Evolutionary conservation across 2,329 filamentous ascomycete species (phyloP).

Genomic region (Aspergillus clavatus): DNA sequence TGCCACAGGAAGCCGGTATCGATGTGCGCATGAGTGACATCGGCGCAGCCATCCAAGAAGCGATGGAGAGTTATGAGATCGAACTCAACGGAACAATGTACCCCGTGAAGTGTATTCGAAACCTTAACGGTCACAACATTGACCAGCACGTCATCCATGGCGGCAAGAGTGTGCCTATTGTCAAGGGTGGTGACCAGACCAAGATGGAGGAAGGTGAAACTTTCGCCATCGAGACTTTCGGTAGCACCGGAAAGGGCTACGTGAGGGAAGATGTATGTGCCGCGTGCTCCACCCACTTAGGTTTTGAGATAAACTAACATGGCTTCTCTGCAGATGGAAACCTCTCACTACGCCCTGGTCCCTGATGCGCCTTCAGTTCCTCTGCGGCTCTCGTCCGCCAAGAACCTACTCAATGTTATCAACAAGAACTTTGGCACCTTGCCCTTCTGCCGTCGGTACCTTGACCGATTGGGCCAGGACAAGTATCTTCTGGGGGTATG

Average conservation of each 20-base stretch:
- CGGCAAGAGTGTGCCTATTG: slow-evolving; percentile 85
- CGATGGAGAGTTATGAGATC: slow-evolving; percentile 89
- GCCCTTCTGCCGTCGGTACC: slow-evolving; percentile 83
- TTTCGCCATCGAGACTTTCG: slow-evolving; percentile 95
- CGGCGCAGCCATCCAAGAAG: slow-evolving; percentile 77
- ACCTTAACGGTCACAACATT: slow-evolving; percentile 87
- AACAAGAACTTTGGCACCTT: slow-evolving; percentile 95
- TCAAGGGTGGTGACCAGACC: slow-evolving; percentile 79
- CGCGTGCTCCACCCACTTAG: no score
- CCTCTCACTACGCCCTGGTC: slow-evolving; percentile 79
- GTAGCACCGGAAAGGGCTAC: slow-evolving; percentile 84
- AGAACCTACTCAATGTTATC: slow-evolving; percentile 79
- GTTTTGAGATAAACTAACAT: slow-evolving; percentile 7
- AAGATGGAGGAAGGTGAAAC: slow-evolving; percentile 98
- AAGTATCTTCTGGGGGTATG: slow-evolving; percentile 86
- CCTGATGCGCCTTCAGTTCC: slow-evolving; percentile 69
- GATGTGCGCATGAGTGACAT: slow-evolving; percentile 86
- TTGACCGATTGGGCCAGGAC: slow-evolving; percentile 88
- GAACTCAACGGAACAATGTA: slow-evolving; percentile 74
- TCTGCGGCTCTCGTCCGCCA: slow-evolving; percentile 74
- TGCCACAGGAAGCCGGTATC: slow-evolving; percentile 72
- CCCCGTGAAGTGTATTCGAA: slow-evolving; percentile 79
- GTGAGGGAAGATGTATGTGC: slow-evolving; percentile 72
- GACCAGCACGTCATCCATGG: slow-evolving; percentile 86
- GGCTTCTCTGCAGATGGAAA: slow-evolving; percentile 55